Base-by-base conservation (phyloP, 2,329 filamentous ascomycete species). In the Fusarium nisikadoi region DNA sequence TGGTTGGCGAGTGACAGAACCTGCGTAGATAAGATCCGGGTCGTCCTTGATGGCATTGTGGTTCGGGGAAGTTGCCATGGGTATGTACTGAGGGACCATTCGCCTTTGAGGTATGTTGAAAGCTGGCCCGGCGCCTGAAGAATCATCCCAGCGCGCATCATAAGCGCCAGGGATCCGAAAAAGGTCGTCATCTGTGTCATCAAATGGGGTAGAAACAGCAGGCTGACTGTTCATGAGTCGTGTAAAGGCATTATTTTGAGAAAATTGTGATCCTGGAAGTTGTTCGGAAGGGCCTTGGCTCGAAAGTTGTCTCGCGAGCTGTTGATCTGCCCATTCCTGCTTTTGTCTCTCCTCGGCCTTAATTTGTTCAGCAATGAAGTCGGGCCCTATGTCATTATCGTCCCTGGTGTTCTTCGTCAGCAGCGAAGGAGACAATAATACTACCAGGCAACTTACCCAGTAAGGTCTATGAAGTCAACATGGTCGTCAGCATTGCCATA, bases 401-500 rank as follows among this genome's bases (percentile, higher is more conserved):
- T 81, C 79, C 68, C 80, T 81, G 72, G 46, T 45, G 25, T 19
- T 36, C 20, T 16, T 25, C n/a, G 53, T 75, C 23, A 74, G 68
- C 23, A 29, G 31, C 23, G n/a, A 20, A 36, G 12, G 9, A 11
- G 17, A 45, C 23, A 23, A 14, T 47, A 7, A 29, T 25, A n/a
- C 11, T 19, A 16, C 9, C 39, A 19, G 25, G 19, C 27, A 62
- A 67, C 78, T 65, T 80, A 83, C 80, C 82, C 82, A 69, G 83
- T 85, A 74, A 85, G 80, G 73, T 85, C 83, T 60, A 85, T 83
- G 39, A 84, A 72, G 29, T 73, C 71, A 33, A 74, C 36, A 23
- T 50, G 41, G 27, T 33, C 59, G 25, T 80, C 77, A 46, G 76
- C 38, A 25, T 57, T 67, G 58, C 42, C 65, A 33, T 55, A 53